Conservation (phyloP, 1,284 basidiomycete genomes). For the Malassezia furfur region DNA sequence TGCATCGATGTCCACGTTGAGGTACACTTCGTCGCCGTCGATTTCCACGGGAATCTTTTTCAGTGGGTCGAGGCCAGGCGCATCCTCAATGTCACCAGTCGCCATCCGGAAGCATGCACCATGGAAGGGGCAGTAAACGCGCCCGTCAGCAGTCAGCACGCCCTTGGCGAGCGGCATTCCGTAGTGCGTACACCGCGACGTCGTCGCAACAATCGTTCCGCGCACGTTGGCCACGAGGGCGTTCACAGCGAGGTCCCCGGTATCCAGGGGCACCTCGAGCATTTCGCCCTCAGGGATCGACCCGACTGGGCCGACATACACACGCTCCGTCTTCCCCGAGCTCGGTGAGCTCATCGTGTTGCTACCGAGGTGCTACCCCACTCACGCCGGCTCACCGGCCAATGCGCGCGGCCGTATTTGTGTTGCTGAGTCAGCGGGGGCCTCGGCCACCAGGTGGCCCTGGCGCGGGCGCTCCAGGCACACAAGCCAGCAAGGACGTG, state of each 20-base stretch:
- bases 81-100: slow-evolving; percentile 62
- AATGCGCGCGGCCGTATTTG: too few relatives aligned
- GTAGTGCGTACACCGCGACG: slow-evolving; percentile 80
- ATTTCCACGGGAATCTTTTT: slow-evolving; percentile 67
- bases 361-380: too few relatives aligned
- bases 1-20: slow-evolving; percentile 62
- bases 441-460: too few relatives aligned
- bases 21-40: slow-evolving; percentile 64
- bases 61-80: slow-evolving; percentile 74
- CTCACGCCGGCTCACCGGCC: too few relatives aligned
- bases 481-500: too few relatives aligned
- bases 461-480: too few relatives aligned
- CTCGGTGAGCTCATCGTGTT: not conserved
- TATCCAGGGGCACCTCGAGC: slow-evolving; percentile 69
- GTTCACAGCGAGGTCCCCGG: slow-evolving; percentile 54
- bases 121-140: slow-evolving; percentile 77
- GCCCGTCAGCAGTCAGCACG: slow-evolving; percentile 66
- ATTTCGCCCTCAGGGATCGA: slow-evolving; percentile 28
- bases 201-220: slow-evolving; percentile 61
- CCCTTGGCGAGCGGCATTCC: slow-evolving; percentile 73
- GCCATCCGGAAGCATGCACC: slow-evolving; percentile 79
- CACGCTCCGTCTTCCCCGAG: not conserved
- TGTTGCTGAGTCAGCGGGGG: not conserved
- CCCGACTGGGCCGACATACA: slow-evolving; percentile 14
- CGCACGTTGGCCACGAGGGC: slow-evolving; percentile 64